Conservation (phyloP, 371 early-diverging fungal species). For the Blakeslea trispora region DNA sequence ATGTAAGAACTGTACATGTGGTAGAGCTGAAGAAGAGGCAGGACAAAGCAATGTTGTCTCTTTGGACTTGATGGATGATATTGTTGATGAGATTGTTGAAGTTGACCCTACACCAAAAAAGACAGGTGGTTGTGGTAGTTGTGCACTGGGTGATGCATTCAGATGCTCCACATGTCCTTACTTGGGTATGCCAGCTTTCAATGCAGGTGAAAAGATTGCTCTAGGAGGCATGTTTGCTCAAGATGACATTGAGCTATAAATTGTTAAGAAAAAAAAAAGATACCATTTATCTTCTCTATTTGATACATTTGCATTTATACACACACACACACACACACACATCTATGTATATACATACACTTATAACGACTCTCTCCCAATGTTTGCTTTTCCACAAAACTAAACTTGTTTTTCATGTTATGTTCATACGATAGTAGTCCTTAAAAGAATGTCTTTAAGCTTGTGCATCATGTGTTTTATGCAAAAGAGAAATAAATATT, state of each 20-base stretch:
- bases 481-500: too few relatives aligned
- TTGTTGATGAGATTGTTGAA: slow-evolving; percentile 51
- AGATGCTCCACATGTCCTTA: slow-evolving; percentile 98
- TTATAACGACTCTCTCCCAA: too few relatives aligned
- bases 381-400: too few relatives aligned
- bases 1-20: slow-evolving; percentile 97
- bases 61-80: slow-evolving; percentile 61
- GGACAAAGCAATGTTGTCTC: slow-evolving; percentile 68
- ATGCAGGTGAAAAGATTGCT: slow-evolving; percentile 93
- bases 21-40: slow-evolving; percentile 79
- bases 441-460: too few relatives aligned
- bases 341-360: too few relatives aligned
- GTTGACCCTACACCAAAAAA: slow-evolving; percentile 63
- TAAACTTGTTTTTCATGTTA: too few relatives aligned
- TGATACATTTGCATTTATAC: too few relatives aligned
- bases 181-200: slow-evolving; percentile 98
- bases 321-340: too few relatives aligned
- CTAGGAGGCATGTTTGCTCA: slow-evolving; percentile 65
- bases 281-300: not conserved
- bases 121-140: slow-evolving; percentile 71
- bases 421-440: too few relatives aligned
- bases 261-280: too few relatives aligned
- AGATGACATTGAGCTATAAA: slow-evolving; percentile 53
- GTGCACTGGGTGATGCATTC: slow-evolving; percentile 99
- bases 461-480: too few relatives aligned